Evolutionary conservation across 805 yeast species (phyloP).

Genomic region (Sugiyamaella floridensis): DNA sequence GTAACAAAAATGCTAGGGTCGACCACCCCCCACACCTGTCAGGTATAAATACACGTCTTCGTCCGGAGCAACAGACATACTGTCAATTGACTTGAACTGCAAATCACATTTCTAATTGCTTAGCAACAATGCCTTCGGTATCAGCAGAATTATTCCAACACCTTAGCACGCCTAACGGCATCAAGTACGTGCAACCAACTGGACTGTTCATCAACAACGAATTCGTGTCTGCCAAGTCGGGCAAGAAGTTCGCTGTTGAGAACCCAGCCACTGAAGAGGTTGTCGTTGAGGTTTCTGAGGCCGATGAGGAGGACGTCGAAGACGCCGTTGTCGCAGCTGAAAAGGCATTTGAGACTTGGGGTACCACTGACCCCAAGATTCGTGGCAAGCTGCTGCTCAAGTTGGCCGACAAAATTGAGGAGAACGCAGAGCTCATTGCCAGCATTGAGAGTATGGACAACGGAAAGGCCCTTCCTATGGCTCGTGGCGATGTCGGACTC

Average conservation of each 20-base stretch:
- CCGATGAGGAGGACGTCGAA: constrained; percentile 68
- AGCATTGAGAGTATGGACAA: constrained; percentile 83
- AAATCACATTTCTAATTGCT: too few species aligned
- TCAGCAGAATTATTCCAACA: not conserved
- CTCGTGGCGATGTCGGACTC: constrained; percentile 47
- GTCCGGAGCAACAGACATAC: too few species aligned
- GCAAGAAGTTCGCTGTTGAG: constrained; percentile 48
- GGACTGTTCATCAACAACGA: constrained; percentile 87
- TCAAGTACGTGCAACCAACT: constrained; percentile 67
- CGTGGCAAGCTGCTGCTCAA: constrained; percentile 60
- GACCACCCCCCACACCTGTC: too few species aligned
- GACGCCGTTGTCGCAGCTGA: constrained; percentile 77
- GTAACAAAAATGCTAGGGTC: too few species aligned
- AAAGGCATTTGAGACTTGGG: constrained; percentile 73
- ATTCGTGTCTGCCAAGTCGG: constrained; percentile 52
- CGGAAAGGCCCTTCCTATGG: constrained; percentile 59
- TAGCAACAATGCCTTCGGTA: not conserved
- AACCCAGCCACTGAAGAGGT: constrained; percentile 43
- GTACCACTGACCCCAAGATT: constrained; percentile 54
- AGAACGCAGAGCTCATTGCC: constrained; percentile 66
- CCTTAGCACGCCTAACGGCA: constrained; percentile 47
- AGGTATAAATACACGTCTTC: too few species aligned
- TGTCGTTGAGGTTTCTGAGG: constrained; percentile 62
- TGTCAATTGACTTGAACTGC: not conserved
- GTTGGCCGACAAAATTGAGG: constrained; percentile 74